Conservation (phyloP, 2,329 filamentous ascomycete species). For the Scorias spongiosa region DNA sequence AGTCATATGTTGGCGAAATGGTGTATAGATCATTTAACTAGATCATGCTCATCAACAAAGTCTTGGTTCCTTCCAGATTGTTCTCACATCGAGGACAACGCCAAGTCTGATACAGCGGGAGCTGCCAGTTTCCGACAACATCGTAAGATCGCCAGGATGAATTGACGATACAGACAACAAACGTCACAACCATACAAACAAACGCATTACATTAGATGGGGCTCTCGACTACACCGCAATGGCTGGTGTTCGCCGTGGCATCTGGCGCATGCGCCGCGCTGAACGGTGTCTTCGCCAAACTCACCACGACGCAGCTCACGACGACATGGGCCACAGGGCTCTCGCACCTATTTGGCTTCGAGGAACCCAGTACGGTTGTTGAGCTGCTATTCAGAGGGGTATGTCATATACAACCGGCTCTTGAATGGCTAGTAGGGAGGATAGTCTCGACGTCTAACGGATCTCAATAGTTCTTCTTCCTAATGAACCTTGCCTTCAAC, state of each 20-base stretch:
- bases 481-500: constrained; percentile 59
- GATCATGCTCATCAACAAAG: no score
- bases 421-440: no score
- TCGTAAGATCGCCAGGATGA: no score
- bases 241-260: constrained; percentile 53
- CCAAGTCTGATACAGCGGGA: no score
- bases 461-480: constrained; percentile 49
- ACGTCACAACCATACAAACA: no score
- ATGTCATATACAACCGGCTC: constrained; percentile 15
- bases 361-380: constrained; percentile 30
- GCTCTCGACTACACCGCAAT: constrained; percentile 14
- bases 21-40: no score
- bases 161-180: no score
- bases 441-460: not conserved
- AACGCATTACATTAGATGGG: no score
- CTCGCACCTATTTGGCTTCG: constrained; percentile 32
- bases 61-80: no score
- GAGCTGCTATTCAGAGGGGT: constrained; percentile 38
- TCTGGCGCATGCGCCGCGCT: constrained; percentile 66
- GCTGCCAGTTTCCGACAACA: no score
- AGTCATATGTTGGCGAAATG: no score
- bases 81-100: no score
- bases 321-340: constrained; percentile 36
- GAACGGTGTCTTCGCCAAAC: constrained; percentile 71
- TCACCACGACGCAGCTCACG: constrained; percentile 51